Base-by-base conservation (phyloP, 169 alveolate genomes). In the Plasmodium falciparum region DNA sequence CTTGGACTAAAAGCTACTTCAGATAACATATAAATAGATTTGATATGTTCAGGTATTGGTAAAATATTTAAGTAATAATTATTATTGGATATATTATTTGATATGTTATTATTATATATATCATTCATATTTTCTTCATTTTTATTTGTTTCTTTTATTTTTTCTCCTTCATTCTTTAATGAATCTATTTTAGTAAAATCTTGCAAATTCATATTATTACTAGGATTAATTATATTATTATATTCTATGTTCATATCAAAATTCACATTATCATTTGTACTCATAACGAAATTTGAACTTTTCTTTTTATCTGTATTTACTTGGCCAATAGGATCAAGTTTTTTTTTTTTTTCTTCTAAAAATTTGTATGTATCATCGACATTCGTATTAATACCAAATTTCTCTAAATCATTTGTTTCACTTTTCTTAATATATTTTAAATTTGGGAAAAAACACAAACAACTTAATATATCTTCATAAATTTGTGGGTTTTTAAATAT, bases 401-500 rank as follows among this genome's bases (percentile, higher is more conserved):
- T 62, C 6, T 62, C 71, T 20, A 71, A 7, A 17, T 71, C 80
- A 5, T 78, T 75, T 12, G 13, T 39, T 43, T 72, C 75, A 22
- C 73, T 50, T 12, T 67, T 83, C 20, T 69, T 70, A 29, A 86
- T 88, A 86, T 86, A 86, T 62, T 86, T 73, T 65, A 86, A 47
- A 56, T 86, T 70, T 0, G 92, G 92, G 63, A 86, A 86, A 62
- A 86, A 86, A 13, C 92, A 86, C 7, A 86, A 73, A 15, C 24
- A 59, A 33, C 72, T 72, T 58, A 86, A 61, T 45, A 86, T 61
- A 15, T 86, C 92, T 59, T 86, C 92, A 86, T 86, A 86, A 59
- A 86, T 58, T 33, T 86, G 92, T 49, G 92, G 92, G 45, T 86
- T 86, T 73, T 73, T 86, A 86, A 86, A 86, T 1, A 86, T 86